Base-by-base conservation (phyloP, 192 early-diverging fungal species). In the Coemansia sp. region DNA sequence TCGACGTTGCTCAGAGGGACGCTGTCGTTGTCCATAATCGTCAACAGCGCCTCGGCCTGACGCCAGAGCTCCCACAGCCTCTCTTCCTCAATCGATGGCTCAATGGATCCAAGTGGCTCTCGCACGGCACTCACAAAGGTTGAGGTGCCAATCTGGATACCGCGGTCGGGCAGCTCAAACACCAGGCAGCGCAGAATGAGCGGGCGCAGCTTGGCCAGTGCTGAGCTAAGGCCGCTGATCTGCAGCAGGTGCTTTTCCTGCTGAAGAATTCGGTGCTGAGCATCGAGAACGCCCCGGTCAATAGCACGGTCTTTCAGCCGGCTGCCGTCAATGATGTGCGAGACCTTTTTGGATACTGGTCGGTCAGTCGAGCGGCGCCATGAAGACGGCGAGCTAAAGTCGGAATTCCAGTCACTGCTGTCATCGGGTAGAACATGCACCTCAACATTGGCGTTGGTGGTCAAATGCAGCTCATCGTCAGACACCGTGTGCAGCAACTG, bases 21-120 rank as follows among this genome's bases (percentile, higher is more conserved):
- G 63, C 55, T 73, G 70, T 82, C 73, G 51, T 82, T 82, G 73
- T 82, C 79, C 79, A 82, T 82, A 37, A 82, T 73, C 4, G 79
- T 76, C 42, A 82, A 63, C 64, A 82, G 79, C 59, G 79, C 79
- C 67, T 82, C 79, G 0, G 70, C 73, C 70, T 82, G 73, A 23
- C 79, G 79, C 79, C 73, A 82, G 53, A 82, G 70, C 70, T 82
- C 79, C 79, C 79, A 82, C 63, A 82, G 73, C n/a, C 67, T 66
- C 67, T 82, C 79, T 61, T 82, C 79, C 59, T 82, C 79, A 0
- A 82, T 65, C 21, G 79, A 82, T 50, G 73, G 73, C 70, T 82
- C 79, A 14, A 73, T 70, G 24, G 79, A 82, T n/a, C 79, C 79
- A 10, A 63, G 63, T 8, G 74, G 70, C 61, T 82, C 79, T 36